Conservation (phyloP, 257 asterid genomes). For the Nicotiana knightiana region DNA sequence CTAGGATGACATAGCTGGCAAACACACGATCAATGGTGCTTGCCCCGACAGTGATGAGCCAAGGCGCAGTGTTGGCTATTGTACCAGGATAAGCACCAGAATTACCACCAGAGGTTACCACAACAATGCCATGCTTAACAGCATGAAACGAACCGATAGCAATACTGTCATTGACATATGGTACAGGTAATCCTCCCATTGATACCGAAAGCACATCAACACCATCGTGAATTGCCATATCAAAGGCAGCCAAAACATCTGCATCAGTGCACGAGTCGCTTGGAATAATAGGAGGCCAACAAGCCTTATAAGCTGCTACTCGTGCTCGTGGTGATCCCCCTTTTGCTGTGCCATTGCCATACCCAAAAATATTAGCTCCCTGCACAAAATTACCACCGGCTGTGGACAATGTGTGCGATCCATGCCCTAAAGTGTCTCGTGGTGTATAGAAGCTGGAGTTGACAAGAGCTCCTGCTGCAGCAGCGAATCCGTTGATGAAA, state of each 20-base stretch:
- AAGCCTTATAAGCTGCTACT: constrained; percentile 88
- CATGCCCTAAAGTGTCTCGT: constrained; percentile 74
- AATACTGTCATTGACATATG: constrained; percentile 58
- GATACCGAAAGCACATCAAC: constrained; percentile 90
- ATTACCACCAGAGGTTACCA: constrained; percentile 87
- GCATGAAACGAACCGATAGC: constrained; percentile 96
- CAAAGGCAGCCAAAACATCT: constrained; percentile 81
- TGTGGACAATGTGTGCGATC: constrained; percentile 90
- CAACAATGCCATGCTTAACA: constrained; percentile 59
- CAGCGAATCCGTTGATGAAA: constrained; percentile 72
- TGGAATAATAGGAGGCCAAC: constrained; percentile 64
- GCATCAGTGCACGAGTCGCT: constrained; percentile 81
- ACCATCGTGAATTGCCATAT: constrained; percentile 77
- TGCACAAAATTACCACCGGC: constrained; percentile 78
- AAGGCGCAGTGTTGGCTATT: constrained; percentile 72
- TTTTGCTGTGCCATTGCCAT: constrained; percentile 85
- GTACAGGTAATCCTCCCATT: constrained; percentile 59
- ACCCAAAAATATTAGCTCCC: constrained; percentile 65
- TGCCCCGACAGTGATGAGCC: constrained; percentile 90
- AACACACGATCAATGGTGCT: constrained; percentile 79
- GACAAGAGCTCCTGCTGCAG: constrained; percentile 46
- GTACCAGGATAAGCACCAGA: constrained; percentile 67
- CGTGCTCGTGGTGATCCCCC: constrained; percentile 94
- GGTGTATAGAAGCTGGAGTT: constrained; percentile 62
- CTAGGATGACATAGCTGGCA: constrained; percentile 49